These are phyloP conservation scores for Trichoderma lentiforme DNA, from an alignment of 2,329 filamentous ascomycete species.

Conservation along the genomic window DNA sequence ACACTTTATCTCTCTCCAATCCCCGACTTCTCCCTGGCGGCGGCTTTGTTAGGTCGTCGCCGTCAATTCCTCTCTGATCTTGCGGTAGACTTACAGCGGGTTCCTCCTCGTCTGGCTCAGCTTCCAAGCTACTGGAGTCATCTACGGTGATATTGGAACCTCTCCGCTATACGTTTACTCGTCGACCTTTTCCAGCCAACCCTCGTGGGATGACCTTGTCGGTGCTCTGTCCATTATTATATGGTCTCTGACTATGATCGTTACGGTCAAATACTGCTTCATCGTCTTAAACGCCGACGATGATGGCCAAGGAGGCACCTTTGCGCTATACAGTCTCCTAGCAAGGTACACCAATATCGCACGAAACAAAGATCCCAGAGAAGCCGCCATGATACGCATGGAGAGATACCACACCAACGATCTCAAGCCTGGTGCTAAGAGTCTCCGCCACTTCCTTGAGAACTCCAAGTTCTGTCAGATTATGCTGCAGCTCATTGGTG, in stretches of 20 bases:
- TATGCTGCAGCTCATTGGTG: slow-evolving; percentile 58
- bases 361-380: slow-evolving; percentile 52
- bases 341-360: slow-evolving; percentile 59
- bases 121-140: slow-evolving; percentile 64
- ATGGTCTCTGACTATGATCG: slow-evolving; percentile 66
- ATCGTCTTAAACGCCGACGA: slow-evolving; percentile 66
- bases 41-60: not conserved
- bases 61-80: slow-evolving; percentile 8
- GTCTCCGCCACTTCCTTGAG: slow-evolving; percentile 56
- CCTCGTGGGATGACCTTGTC: slow-evolving; percentile 56
- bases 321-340: slow-evolving; percentile 63
- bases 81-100: slow-evolving; percentile 28
- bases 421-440: slow-evolving; percentile 48
- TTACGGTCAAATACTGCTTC: slow-evolving; percentile 66
- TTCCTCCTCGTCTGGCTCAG: slow-evolving; percentile 45
- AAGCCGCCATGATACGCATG: slow-evolving; percentile 54
- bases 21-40: not conserved
- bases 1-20: not conserved
- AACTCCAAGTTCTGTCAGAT: slow-evolving; percentile 49
- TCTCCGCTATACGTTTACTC: slow-evolving; percentile 69
- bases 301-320: slow-evolving; percentile 68
- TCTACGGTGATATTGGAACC: slow-evolving; percentile 67
- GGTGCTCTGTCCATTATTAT: slow-evolving; percentile 66
- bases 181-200: slow-evolving; percentile 59
- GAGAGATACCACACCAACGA: slow-evolving; percentile 57